These are phyloP conservation scores for Apiospora kogelbergensis DNA, from an alignment of 2,329 filamentous ascomycete species.

Conservation along the genomic window DNA sequence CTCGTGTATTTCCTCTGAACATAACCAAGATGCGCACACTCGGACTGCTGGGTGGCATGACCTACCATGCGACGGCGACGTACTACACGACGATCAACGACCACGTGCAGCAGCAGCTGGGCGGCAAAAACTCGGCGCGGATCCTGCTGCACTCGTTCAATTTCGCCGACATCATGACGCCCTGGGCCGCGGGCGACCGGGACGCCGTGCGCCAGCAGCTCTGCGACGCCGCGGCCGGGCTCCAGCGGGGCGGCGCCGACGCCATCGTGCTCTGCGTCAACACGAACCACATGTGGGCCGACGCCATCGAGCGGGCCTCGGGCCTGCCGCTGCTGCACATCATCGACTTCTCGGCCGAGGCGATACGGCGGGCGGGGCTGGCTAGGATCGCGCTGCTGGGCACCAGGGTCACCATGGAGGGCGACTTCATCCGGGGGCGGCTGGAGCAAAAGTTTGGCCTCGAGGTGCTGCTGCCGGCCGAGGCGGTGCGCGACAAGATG, in stretches of 20 bases:
- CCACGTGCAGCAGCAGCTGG: conserved; percentile 17
- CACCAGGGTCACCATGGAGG: conserved; percentile 23
- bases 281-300: conserved; percentile 19
- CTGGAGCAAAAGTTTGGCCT: conserved; percentile 12
- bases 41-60: conserved; percentile 22
- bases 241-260: conserved; percentile 18
- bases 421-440: conserved; percentile 22
- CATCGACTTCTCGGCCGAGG: conserved; percentile 16
- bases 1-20: background rate
- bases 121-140: conserved; percentile 18
- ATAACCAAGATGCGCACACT: conserved; percentile 1
- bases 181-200: conserved; percentile 18
- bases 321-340: conserved; percentile 19
- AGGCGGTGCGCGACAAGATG: conserved; percentile 16
- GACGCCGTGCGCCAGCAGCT: conserved; percentile 18
- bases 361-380: background rate
- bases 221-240: conserved; percentile 13
- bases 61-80: conserved; percentile 20
- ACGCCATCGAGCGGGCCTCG: conserved; percentile 15
- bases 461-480: conserved; percentile 21
- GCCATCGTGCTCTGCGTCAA: conserved; percentile 22
- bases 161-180: conserved; percentile 17
- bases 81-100: conserved; percentile 21
- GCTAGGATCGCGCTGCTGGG: conserved; percentile 18
- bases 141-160: conserved; percentile 21